A percentile compares a stretch with the other conserved stretches of the same genome.
Conservation (phyloP, 208 protist genomes). For the Naegleria lovaniensis region DNA sequence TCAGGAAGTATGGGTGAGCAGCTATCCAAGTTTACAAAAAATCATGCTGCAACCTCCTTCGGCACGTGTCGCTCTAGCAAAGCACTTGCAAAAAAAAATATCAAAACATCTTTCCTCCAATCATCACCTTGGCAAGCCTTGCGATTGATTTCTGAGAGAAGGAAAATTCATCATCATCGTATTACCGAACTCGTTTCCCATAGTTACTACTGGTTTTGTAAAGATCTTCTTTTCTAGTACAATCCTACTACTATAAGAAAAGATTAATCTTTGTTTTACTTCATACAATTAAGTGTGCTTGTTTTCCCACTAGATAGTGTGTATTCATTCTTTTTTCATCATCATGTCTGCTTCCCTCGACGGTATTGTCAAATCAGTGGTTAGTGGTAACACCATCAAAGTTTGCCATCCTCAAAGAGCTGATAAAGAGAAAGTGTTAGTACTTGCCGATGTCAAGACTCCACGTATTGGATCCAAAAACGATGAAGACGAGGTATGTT, state of each 20-base stretch:
- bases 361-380: slow-evolving; percentile 4
- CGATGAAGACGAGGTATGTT: neutral
- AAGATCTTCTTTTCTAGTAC: neutral
- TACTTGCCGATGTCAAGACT: neutral
- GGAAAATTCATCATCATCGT: too few species aligned
- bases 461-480: neutral
- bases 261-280: neutral
- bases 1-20: too few species aligned
- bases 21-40: too few species aligned
- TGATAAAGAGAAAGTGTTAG: neutral
- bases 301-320: neutral
- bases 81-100: too few species aligned
- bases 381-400: slow-evolving; percentile 17
- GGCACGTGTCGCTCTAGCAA: too few species aligned
- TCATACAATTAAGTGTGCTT: neutral
- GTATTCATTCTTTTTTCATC: too few species aligned
- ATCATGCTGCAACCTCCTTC: too few species aligned
- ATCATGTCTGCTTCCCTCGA: neutral
- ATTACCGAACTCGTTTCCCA: neutral
- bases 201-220: neutral
- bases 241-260: too few species aligned
- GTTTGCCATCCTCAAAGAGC: neutral
- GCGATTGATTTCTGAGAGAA: too few species aligned
- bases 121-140: too few species aligned
- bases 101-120: too few species aligned